phyloP scores from a whole-genome alignment of 306 rosid genomes.

The Lagenaria siceraria region DNA sequence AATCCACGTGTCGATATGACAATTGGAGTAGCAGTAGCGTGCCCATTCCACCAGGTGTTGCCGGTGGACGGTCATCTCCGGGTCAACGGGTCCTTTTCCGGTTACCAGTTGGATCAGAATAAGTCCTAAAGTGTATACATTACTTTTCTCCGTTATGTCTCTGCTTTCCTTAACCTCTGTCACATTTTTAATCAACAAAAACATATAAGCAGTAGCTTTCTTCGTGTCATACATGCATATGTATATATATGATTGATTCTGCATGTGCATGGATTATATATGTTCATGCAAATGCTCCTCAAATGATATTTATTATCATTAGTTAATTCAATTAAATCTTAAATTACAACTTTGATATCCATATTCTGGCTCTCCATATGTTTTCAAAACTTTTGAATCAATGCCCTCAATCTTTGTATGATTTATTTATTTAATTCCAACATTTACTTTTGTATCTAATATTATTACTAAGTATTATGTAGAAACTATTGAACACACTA shows the following conservation, averaged over 20 bases:
- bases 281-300: not conserved
- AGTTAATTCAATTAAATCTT: no score
- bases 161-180: slow-evolving; percentile 37
- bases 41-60: slow-evolving; percentile 73
- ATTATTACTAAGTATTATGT: no score
- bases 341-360: no score
- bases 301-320: no score
- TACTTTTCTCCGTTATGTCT: slow-evolving; percentile 48
- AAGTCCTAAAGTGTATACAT: slow-evolving; percentile 58
- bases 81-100: slow-evolving; percentile 57
- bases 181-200: no score
- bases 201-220: not conserved
- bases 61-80: slow-evolving; percentile 30
- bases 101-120: slow-evolving; percentile 58
- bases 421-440: no score
- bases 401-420: no score
- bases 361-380: no score
- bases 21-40: slow-evolving; percentile 59
- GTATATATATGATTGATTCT: not conserved
- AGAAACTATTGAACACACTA: no score
- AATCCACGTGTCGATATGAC: slow-evolving; percentile 62
- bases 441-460: no score
- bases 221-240: not conserved
- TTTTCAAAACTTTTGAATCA: no score
- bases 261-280: slow-evolving; percentile 12